Evolutionary conservation across 768 basidiomycete genomes (phyloP), one percentile per base, ranked within the genome.

Genomic region (Rhodotorula sphaerocarpa): DNA sequence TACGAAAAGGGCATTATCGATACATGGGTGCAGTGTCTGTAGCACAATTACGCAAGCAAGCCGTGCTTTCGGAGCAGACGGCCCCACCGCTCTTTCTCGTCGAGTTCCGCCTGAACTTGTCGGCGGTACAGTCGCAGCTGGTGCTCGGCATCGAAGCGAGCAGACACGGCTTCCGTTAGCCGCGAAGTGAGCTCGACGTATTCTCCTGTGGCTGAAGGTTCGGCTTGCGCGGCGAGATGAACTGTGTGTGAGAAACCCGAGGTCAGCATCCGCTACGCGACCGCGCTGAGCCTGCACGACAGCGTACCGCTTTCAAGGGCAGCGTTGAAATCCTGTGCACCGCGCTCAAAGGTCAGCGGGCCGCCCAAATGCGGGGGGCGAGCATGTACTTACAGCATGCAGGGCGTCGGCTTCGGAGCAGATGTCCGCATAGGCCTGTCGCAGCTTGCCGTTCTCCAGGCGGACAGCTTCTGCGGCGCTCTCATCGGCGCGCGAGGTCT

Each of bases 401-500:
- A 65, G 50, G 6, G 31, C 25, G 21, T 55, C 55, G 3, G 65
- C 65, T 23, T 61, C 65, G 14, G 53, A 31, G 31, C 55, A 57
- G 36, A 66, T 66, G 31, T 66, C 65, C 51, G 5, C 31, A 47
- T 61, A 66, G 1, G 60, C 56, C 3, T 50, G 47, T 7, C 57
- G 59, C 7, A 54, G 34, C 12, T 55, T 50, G 50, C 27, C 36
- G 34, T 57, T 61, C 41, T 66, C 59, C 9, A 16, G 9, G 3
- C 11, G 25, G 45, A 21, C 10, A 23, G 20, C 3, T 28, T 33
- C 14, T 16, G 45, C 5, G 27, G 21, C 7, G 23, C 11, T n/a
- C n/a, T n/a, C n/a, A n/a, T n/a, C n/a, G n/a, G n/a, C n/a, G n/a
- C n/a, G n/a, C n/a, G n/a, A n/a, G n/a, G n/a, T n/a, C n/a, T n/a